Conservation (phyloP, 768 basidiomycete genomes). For the Mrakia frigida region DNA sequence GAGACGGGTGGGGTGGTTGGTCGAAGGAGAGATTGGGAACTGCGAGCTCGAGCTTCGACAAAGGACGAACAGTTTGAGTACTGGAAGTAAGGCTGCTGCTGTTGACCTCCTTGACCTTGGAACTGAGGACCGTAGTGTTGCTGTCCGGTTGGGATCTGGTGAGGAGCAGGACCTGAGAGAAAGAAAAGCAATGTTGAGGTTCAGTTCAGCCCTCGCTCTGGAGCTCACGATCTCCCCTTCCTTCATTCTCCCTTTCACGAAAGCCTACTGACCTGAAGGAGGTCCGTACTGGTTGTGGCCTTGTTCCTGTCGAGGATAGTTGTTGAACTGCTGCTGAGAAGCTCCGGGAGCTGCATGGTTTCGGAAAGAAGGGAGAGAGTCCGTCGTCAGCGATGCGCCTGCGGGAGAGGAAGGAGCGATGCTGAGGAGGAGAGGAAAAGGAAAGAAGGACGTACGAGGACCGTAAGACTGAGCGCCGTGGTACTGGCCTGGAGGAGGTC, state of each 20-base stretch:
- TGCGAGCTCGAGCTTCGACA: too few relatives aligned
- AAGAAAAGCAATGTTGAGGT: too few relatives aligned
- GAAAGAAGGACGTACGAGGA: neutral
- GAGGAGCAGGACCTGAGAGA: conserved; percentile 16
- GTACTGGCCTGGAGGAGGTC: conserved; percentile 22
- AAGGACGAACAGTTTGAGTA: conserved; percentile 71
- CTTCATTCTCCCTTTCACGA: too few relatives aligned
- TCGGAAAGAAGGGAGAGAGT: neutral
- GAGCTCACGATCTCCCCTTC: neutral
- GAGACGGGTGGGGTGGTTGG: too few relatives aligned
- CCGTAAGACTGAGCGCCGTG: conserved; percentile 9
- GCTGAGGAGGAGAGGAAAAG: neutral
- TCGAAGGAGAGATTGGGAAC: too few relatives aligned
- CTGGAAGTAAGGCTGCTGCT: conserved; percentile 64
- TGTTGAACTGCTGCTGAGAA: conserved; percentile 6
- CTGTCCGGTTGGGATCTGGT: conserved; percentile 44
- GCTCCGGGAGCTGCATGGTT: neutral
- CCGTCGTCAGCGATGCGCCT: neutral
- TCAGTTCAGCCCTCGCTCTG: neutral
- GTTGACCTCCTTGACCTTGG: conserved; percentile 43
- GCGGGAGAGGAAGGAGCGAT: neutral
- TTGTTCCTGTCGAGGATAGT: neutral
- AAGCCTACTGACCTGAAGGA: neutral
- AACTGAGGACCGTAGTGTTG: conserved; percentile 63
- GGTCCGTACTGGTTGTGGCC: conserved; percentile 24